A percentile compares a stretch with the other conserved stretches of the same genome.
Evolutionary conservation across 2,329 filamentous ascomycete genomes (phyloP).

Genomic region (Aspergillus brunneoviolaceus): DNA sequence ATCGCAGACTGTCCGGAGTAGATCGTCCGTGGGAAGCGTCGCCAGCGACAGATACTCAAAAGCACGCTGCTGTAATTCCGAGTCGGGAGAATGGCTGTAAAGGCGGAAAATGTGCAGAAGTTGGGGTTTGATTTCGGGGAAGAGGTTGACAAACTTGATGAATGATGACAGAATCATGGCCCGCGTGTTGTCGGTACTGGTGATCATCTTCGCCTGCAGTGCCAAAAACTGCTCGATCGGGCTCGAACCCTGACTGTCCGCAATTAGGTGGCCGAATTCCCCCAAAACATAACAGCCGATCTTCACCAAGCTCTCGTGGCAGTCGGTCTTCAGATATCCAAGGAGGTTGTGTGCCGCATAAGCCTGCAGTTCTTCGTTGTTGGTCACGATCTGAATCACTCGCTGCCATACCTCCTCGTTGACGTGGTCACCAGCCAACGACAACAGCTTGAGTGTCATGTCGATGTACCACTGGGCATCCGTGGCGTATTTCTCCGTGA

Average conservation of each 20-base stretch:
- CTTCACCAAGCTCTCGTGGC: constrained; percentile 95
- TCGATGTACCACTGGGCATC: constrained; percentile 99
- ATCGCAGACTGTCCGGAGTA: constrained; percentile 90
- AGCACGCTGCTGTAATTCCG: constrained; percentile 91
- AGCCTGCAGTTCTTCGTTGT: constrained; percentile 96
- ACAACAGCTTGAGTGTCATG: constrained; percentile 88
- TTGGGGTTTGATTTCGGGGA: constrained; percentile 97
- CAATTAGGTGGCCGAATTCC: constrained; percentile 95
- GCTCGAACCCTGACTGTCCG: constrained; percentile 86
- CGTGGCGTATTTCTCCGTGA: constrained; percentile 97
- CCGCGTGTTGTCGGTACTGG: constrained; percentile 82
- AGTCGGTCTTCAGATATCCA: constrained; percentile 88
- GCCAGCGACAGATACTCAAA: constrained; percentile 91
- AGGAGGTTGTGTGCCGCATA: constrained; percentile 94
- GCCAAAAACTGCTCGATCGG: constrained; percentile 97
- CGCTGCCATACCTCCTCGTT: constrained; percentile 99
- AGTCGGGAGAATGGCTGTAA: constrained; percentile 92
- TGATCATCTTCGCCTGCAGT: constrained; percentile 83
- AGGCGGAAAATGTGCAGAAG: constrained; percentile 84
- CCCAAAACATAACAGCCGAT: constrained; percentile 95
- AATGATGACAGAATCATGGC: constrained; percentile 95
- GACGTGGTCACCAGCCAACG: constrained; percentile 96
- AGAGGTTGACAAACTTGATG: constrained; percentile 96
- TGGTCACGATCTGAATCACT: constrained; percentile 97
- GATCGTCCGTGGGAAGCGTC: constrained; percentile 81